phyloP scores from a whole-genome alignment of 2,329 filamentous ascomycete genomes.

The Talaromyces sp. region DNA sequence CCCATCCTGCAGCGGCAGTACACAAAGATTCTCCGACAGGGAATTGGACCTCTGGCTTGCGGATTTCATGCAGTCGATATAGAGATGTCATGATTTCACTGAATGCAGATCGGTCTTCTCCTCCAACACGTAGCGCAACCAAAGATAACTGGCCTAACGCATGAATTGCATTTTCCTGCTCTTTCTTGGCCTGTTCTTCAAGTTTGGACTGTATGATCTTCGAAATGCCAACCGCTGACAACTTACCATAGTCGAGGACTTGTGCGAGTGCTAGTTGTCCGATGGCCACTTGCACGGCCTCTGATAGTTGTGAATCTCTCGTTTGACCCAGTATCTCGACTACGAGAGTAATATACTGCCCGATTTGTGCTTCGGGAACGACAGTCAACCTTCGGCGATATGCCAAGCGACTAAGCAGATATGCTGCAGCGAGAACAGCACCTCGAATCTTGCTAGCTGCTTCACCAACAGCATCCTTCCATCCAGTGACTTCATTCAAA shows the following conservation, averaged over 20 bases:
- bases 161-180: constrained; percentile 76
- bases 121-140: constrained; percentile 44
- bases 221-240: constrained; percentile 29
- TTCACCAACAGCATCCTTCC: constrained; percentile 59
- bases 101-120: constrained; percentile 31
- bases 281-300: constrained; percentile 55
- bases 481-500: constrained; percentile 46
- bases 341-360: constrained; percentile 43
- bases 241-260: constrained; percentile 42
- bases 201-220: constrained; percentile 60
- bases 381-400: constrained; percentile 44
- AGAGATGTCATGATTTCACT: constrained; percentile 62
- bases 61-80: constrained; percentile 75
- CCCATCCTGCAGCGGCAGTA: constrained; percentile 74
- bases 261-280: constrained; percentile 61
- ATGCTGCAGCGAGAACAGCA: constrained; percentile 56
- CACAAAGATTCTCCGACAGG: constrained; percentile 84
- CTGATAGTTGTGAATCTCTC: constrained; percentile 55
- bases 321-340: constrained; percentile 53
- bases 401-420: constrained; percentile 54
- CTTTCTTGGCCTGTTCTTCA: constrained; percentile 66
- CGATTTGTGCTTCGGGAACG: constrained; percentile 36
- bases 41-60: constrained; percentile 84
- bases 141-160: constrained; percentile 70
- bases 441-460: constrained; percentile 59